Percentiles rank a stretch among this genome's conserved stretches.
Conservation (phyloP, 2,329 filamentous ascomycete genomes). For the Xylaria sp. region DNA sequence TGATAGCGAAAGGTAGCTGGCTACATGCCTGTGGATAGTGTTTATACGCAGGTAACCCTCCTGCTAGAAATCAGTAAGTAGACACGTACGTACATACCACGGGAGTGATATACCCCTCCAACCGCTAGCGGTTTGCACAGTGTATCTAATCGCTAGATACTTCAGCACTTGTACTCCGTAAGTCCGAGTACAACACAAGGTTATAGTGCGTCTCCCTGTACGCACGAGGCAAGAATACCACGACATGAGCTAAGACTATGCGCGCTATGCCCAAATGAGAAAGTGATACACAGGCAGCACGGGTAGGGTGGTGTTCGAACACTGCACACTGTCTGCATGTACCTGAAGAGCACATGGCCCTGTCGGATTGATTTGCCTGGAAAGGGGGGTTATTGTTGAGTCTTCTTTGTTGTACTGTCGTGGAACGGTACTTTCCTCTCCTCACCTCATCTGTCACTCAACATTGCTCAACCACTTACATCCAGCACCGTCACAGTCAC, state of each 20-base stretch:
- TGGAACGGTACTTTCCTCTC: slow-evolving; percentile 22
- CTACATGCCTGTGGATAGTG: no score
- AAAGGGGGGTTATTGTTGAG: slow-evolving; percentile 30
- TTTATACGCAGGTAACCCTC: no score
- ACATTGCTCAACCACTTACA: slow-evolving; percentile 7
- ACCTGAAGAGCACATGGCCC: slow-evolving; percentile 38
- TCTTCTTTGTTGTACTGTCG: slow-evolving; percentile 17
- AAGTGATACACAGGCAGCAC: slow-evolving; percentile 32
- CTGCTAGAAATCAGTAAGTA: not conserved
- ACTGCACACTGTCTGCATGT: slow-evolving; percentile 34
- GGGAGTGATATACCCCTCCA: not conserved
- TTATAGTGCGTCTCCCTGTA: slow-evolving; percentile 21
- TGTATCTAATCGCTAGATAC: not conserved
- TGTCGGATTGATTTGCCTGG: slow-evolving; percentile 31
- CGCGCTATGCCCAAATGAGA: slow-evolving; percentile 32
- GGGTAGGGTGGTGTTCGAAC: slow-evolving; percentile 15
- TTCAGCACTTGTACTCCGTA: slow-evolving; percentile 8
- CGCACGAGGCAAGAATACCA: slow-evolving; percentile 32
- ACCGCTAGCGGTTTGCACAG: slow-evolving; percentile 12
- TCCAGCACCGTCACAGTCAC: slow-evolving; percentile 15
- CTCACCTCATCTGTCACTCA: slow-evolving; percentile 31
- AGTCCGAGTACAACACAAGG: slow-evolving; percentile 28
- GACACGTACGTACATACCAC: not conserved
- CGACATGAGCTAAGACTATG: slow-evolving; percentile 26
- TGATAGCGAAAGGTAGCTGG: no score